A percentile compares a stretch with the other conserved stretches of the same genome.
Evolutionary conservation across 768 basidiomycete genomes (phyloP).

Genomic region (Trametes sanguinea): DNA sequence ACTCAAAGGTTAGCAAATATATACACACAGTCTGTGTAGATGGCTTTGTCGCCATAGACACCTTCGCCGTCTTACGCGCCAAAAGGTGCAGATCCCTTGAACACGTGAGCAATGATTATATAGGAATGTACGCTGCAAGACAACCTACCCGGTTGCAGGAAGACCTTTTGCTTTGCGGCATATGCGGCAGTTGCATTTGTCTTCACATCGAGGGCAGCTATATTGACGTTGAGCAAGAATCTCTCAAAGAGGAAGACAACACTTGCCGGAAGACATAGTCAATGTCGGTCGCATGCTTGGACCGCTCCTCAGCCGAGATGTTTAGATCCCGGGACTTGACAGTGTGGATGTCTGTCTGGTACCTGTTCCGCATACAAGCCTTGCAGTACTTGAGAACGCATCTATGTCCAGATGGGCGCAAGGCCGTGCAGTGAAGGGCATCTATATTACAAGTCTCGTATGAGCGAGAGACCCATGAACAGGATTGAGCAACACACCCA

Average conservation of each 20-base stretch:
- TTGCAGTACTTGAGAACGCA: slow-evolving; percentile 66
- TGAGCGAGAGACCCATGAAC: neutral
- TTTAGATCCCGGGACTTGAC: slow-evolving; percentile 34
- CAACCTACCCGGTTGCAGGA: slow-evolving; percentile 56
- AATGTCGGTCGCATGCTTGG: slow-evolving; percentile 33
- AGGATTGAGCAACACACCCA: slow-evolving; percentile 39
- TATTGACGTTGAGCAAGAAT: neutral
- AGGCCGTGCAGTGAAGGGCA: slow-evolving; percentile 42
- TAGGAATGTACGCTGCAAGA: neutral
- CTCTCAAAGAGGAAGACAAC: neutral
- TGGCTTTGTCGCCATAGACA: neutral
- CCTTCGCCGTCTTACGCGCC: slow-evolving; percentile 41
- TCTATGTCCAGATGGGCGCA: slow-evolving; percentile 36
- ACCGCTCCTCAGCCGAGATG: slow-evolving; percentile 22
- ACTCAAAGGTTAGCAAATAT: too few species aligned
- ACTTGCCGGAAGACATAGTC: slow-evolving; percentile 57
- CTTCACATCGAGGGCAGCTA: slow-evolving; percentile 72
- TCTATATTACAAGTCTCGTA: neutral
- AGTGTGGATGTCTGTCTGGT: slow-evolving; percentile 51
- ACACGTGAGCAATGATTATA: neutral
- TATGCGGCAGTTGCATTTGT: slow-evolving; percentile 63
- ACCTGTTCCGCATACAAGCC: slow-evolving; percentile 67
- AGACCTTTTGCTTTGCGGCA: slow-evolving; percentile 69
- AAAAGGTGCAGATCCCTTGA: slow-evolving; percentile 41
- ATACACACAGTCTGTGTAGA: neutral